Base-by-base conservation (phyloP, 1,284 basidiomycete species). In the Ustilago sp. region DNA sequence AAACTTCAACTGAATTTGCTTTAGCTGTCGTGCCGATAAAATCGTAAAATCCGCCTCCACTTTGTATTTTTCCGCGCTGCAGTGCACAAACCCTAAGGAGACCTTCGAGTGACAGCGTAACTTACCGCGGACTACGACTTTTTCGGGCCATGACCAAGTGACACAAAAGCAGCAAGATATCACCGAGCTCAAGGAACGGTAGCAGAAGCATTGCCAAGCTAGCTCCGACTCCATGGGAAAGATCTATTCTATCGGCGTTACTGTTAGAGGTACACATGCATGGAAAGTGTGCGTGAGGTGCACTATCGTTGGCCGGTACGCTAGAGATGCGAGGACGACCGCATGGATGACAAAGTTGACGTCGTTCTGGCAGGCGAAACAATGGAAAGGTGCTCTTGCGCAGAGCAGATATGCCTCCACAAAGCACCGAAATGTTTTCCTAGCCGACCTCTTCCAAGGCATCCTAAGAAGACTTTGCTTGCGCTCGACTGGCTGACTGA, bases 31-130 rank as follows among this genome's bases (percentile, higher is more conserved):
- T 50, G 31, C 12, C 4, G 5, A 31, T 50, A 31, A 50, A 50
- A 50, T 12, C 47, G 54, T 63, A 63, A 57, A 51, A 50, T 63
- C 54, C 61, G 61, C 54, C 61, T 63, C 61, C 61, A 63, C 61
- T 55, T 48, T 31, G 47, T 12, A 19, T 8, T 17, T 48, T n/a
- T 48, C 23, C 47, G 47, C n/a, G 39, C 15, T 41, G 19, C 43
- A 45, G 43, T 28, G 23, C 23, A 28, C 23, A 3, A 19, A 19
- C 19, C 19, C 19, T 19, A 19, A 19, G 23, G 23, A 28, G 23
- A 28, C 23, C 23, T 28, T 28, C 23, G 23, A 28, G 23, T 28
- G 23, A 28, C 23, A 28, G 23, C 23, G 3, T 28, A 28, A 17
- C 9, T 39, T 17, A 17, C 58, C 58, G 58, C 48, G 58, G 48